Evolutionary conservation across 2,329 filamentous ascomycete genomes (phyloP).

Genomic region (Hymenoscyphus fructigenus): DNA sequence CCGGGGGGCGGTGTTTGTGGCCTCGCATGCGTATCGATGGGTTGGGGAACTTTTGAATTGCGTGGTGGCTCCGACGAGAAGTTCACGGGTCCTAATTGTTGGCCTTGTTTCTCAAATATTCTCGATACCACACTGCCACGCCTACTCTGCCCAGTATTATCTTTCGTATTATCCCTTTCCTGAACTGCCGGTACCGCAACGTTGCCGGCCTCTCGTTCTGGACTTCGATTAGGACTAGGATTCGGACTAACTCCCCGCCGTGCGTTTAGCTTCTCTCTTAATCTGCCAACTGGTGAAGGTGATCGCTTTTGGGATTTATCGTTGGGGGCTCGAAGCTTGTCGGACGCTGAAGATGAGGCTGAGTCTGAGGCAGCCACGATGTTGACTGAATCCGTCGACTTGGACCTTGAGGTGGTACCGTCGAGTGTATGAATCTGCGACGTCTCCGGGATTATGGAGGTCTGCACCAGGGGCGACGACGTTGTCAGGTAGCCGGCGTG

Average conservation of each 20-base stretch:
- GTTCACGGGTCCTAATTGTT: conserved; percentile 21
- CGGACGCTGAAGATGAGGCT: conserved; percentile 37
- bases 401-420: conserved; percentile 41
- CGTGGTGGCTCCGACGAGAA: conserved; percentile 34
- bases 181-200: conserved; percentile 16
- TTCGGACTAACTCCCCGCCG: conserved; percentile 41
- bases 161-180: conserved; percentile 20
- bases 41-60: conserved; percentile 23
- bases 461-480: conserved; percentile 66
- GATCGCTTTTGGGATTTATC: conserved; percentile 54
- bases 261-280: conserved; percentile 68
- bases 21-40: conserved; percentile 31
- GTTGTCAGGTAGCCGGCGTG: conserved; percentile 68
- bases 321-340: conserved; percentile 42
- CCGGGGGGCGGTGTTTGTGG: conserved; percentile 34
- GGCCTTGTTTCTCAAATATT: conserved; percentile 32
- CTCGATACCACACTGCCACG: conserved; percentile 34
- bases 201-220: conserved; percentile 39
- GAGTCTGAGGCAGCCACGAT: conserved; percentile 35
- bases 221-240: conserved; percentile 38
- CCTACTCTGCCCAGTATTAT: conserved; percentile 24
- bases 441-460: conserved; percentile 48
- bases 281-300: conserved; percentile 67
- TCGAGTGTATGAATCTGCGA: conserved; percentile 34
- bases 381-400: conserved; percentile 35